Evolutionary conservation across 2,329 filamentous ascomycete species (phyloP), one percentile per base, ranked within the genome.

Genomic region (Aspergillus ochraceoroseus): DNA sequence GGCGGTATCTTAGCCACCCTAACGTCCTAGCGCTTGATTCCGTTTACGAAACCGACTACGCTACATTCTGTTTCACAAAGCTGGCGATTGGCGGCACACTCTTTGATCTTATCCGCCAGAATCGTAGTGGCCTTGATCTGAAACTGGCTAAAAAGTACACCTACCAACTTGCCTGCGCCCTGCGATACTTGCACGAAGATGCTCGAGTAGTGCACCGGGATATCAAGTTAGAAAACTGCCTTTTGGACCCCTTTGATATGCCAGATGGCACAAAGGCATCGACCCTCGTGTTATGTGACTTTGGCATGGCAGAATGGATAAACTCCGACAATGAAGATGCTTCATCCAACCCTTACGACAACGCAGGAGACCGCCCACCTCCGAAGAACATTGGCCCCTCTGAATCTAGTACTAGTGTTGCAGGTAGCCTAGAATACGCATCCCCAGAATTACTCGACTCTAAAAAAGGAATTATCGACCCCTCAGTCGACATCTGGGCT

Each of bases 241-340:
- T 84, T 2, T 54, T 83, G 23, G 77, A 82, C 51, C 72, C 75
- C 48, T 65, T 72, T 12, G 64, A 64, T 4, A 63, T 68, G 3
- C 57, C 70, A 5, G 70, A 72, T 4, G 70, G 69, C 7, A 61
- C 59, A 0, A 66, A 74, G 25, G 71, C 74, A 11, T 78, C 77
- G 6, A 73, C 74, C 23, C 55, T 84, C 5, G 72, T 81, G 3
- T 69, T 84, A 4, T 83, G 79, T 59, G 80, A 84, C 56, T 84
- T 84, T 54, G 80, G 80, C 32, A 80, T 84, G 68, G 79, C 80
- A 8, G 80, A 83, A 56, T 83, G 80, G 66, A 72, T 83, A 48
- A 70, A 72, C 14, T 73, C 67, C 41, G 77, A 79, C 45, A 70
- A 71, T 44, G 71, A 72, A 14, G 67, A 68, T 17, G 67, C 70